Evolutionary conservation across 495 filamentous ascomycete genomes (phyloP), one percentile per base, ranked within the genome.

Genomic region (Talaromyces thailandensis): DNA sequence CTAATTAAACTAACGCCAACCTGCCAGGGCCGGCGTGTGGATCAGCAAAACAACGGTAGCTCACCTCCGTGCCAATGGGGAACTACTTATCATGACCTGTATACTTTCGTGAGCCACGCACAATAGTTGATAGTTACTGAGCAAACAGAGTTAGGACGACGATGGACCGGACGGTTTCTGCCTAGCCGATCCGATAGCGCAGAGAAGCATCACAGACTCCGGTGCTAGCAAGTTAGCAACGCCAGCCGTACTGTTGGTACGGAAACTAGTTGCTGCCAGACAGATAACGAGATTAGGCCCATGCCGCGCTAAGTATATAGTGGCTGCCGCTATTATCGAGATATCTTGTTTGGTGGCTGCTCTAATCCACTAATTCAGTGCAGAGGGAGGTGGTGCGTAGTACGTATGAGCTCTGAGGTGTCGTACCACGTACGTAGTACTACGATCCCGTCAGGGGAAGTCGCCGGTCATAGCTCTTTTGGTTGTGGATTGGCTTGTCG

Each of bases 291-390:
- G 4, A 18, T 45, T 4, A 45, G 40, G 16, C 40, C 40, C 40
- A 45, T 45, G 40, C 16, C 23, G 23, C 50, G 50, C 50, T 53
- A 53, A 23, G 12, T 53, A 45, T 18, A 52, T 28, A 28, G 26
- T 28, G 2, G 2, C 26, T 1, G 2, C 26, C 1, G 9, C 18
- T 6, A 52, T 52, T 14, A 52, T 55, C 51, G 23, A 55, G 51
- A 55, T 55, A 55, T 55, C 51, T 55, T 55, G 51, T 55, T 55
- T 55, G 51, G 51, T 28, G 51, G 51, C 51, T 55, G 51, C 6
- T 14, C 51, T 55, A 29, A 24, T 55, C 24, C 24, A 23, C 9
- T 26, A 2, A 52, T n/a, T n/a, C n/a, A n/a, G n/a, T n/a, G n/a
- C n/a, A n/a, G n/a, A n/a, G n/a, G n/a, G n/a, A n/a, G n/a, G 2